These are phyloP conservation scores for Juglanconis oblonga DNA, from an alignment of 2,329 filamentous ascomycete species.

Conservation along the genomic window DNA sequence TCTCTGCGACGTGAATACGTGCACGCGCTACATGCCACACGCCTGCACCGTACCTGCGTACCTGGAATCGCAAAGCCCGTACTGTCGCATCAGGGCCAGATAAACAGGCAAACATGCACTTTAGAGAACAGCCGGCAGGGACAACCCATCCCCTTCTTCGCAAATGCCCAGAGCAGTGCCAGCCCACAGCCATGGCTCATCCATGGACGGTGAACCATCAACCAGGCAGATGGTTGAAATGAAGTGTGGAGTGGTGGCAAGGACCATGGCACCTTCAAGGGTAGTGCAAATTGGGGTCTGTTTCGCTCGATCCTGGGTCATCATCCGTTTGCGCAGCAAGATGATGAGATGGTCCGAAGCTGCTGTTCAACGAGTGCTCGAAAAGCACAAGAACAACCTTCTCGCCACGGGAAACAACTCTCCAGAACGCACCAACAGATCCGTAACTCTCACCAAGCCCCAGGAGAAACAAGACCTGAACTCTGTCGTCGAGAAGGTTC, in stretches of 20 bases:
- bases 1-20: neutral
- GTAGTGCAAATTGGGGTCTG: conserved; percentile 19
- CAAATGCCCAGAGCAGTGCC: neutral
- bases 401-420: too few relatives aligned
- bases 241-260: conserved; percentile 19
- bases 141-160: conserved; percentile 2
- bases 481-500: neutral
- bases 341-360: too few relatives aligned
- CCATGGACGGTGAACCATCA: conserved; percentile 5
- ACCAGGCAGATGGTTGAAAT: conserved; percentile 13
- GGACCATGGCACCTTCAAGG: conserved; percentile 17
- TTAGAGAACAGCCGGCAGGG: conserved; percentile 1
- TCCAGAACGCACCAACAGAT: neutral
- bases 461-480: neutral
- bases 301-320: conserved; percentile 15
- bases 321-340: too few relatives aligned
- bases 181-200: neutral
- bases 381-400: too few relatives aligned
- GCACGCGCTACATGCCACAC: neutral
- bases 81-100: conserved; percentile 8
- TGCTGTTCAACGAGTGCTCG: too few relatives aligned
- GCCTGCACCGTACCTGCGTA: neutral
- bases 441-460: neutral
- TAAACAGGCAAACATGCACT: neutral
- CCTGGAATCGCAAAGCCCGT: neutral